A percentile compares a stretch with the other conserved stretches of the same genome.
phyloP scores from a whole-genome alignment of 2,329 filamentous ascomycete genomes.

The Emmonsia crescens region DNA sequence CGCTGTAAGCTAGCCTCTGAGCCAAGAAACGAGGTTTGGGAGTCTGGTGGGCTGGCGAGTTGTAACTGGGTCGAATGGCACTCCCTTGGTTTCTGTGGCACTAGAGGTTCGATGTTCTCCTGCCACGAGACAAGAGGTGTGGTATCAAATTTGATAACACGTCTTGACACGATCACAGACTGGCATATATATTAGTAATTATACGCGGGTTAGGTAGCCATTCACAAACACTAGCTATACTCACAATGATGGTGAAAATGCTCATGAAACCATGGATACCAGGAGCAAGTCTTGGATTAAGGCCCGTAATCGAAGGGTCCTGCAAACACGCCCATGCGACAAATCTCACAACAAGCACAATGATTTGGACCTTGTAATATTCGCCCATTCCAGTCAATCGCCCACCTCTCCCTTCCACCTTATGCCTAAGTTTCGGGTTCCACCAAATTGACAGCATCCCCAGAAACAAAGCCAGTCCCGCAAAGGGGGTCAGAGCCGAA shows the following conservation, averaged over 20 bases:
- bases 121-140: slow-evolving; percentile 34
- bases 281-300: slow-evolving; percentile 22
- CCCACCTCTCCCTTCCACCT: slow-evolving; percentile 32
- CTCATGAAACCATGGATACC: slow-evolving; percentile 32
- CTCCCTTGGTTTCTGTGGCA: slow-evolving; percentile 16
- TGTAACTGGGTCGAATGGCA: slow-evolving; percentile 12
- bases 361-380: slow-evolving; percentile 39
- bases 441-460: slow-evolving; percentile 39
- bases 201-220: neutral
- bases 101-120: slow-evolving; percentile 24
- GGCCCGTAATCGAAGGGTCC: slow-evolving; percentile 25
- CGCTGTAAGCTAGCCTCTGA: slow-evolving; percentile 14
- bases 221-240: slow-evolving; percentile 9
- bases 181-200: slow-evolving; percentile 18
- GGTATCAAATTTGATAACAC: slow-evolving; percentile 30
- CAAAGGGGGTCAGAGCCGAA: slow-evolving; percentile 23
- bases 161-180: slow-evolving; percentile 29
- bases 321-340: slow-evolving; percentile 35
- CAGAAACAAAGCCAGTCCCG: slow-evolving; percentile 30
- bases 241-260: slow-evolving; percentile 29
- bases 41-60: slow-evolving; percentile 12
- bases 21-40: slow-evolving; percentile 12
- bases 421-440: slow-evolving; percentile 38
- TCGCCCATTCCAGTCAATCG: slow-evolving; percentile 33
- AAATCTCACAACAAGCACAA: slow-evolving; percentile 34